Conservation (phyloP, 352 stramenopile species). For the Peronospora belbahrii region DNA sequence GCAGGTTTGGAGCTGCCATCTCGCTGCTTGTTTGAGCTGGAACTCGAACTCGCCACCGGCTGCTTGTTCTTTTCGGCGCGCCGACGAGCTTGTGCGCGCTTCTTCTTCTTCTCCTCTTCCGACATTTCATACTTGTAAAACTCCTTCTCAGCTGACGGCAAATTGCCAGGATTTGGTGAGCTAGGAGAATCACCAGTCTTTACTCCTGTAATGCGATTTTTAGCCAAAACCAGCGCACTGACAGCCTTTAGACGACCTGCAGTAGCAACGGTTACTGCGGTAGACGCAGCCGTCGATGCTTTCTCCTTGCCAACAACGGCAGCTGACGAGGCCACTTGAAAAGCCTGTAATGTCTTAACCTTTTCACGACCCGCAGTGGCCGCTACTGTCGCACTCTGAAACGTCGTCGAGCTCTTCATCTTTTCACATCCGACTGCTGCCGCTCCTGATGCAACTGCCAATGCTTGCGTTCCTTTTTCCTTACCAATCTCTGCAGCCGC, state of each 20-base stretch:
- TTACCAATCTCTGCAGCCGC: slow-evolving; percentile 43
- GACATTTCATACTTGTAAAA: slow-evolving; percentile 83
- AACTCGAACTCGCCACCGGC: slow-evolving; percentile 10
- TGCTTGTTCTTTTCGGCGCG: slow-evolving; percentile 57
- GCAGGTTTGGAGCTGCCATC: slow-evolving; percentile 18
- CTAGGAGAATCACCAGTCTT: slow-evolving; percentile 25
- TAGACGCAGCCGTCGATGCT: slow-evolving; percentile 31
- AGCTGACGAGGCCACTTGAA: slow-evolving; percentile 45
- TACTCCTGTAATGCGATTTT: slow-evolving; percentile 38
- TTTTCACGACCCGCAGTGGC: slow-evolving; percentile 46
- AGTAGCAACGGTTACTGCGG: slow-evolving; percentile 35
- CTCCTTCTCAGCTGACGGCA: slow-evolving; percentile 50
- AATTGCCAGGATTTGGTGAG: slow-evolving; percentile 15
- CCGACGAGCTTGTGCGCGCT: slow-evolving; percentile 55
- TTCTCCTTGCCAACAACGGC: slow-evolving; percentile 54
- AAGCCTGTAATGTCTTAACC: slow-evolving; percentile 50
- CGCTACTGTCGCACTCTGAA: slow-evolving; percentile 46
- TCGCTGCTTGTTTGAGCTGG: slow-evolving; percentile 5
- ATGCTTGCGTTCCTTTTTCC: slow-evolving; percentile 46
- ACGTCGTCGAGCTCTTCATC: slow-evolving; percentile 55
- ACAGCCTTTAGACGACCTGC: slow-evolving; percentile 48
- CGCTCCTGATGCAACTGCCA: slow-evolving; percentile 41
- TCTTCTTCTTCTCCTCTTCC: slow-evolving; percentile 66
- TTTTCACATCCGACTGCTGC: slow-evolving; percentile 41
- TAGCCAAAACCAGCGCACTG: slow-evolving; percentile 44